Evolutionary conservation across 2,329 filamentous ascomycete genomes (phyloP).

Genomic region (Hypoxylon rubiginosum): DNA sequence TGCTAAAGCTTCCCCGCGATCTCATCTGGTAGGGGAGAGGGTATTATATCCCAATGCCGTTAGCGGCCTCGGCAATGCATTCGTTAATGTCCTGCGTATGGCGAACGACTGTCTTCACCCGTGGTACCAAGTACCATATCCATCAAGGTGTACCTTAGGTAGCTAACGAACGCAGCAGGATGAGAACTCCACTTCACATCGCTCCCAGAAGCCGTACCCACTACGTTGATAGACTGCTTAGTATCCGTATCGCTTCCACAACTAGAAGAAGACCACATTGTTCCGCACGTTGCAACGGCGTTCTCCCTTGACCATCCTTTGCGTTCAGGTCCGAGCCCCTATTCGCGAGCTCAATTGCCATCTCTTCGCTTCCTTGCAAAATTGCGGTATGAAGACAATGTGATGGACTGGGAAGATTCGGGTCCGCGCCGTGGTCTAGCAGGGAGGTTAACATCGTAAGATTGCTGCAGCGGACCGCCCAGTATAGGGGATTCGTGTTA

Average conservation of each 20-base stretch:
- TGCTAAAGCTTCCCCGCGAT: too few relatives aligned
- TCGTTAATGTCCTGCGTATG: too few relatives aligned
- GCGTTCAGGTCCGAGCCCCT: background rate
- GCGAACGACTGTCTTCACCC: too few relatives aligned
- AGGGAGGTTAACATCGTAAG: background rate
- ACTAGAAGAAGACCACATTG: background rate
- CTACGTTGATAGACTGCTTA: background rate
- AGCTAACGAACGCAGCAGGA: too few relatives aligned
- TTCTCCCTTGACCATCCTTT: background rate
- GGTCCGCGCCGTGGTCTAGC: slow-evolving; percentile 5
- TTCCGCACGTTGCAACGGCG: background rate
- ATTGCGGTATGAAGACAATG: too few relatives aligned
- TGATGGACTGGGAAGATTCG: too few relatives aligned
- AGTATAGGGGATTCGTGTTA: slow-evolving; percentile 2
- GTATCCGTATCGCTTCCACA: background rate
- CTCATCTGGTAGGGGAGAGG: background rate
- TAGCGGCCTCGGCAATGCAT: too few relatives aligned
- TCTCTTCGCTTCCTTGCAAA: background rate
- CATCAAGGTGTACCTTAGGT: too few relatives aligned
- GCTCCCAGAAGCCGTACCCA: too few relatives aligned
- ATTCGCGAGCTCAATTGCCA: background rate
- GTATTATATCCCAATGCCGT: too few relatives aligned
- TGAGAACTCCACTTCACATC: too few relatives aligned
- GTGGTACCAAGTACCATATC: too few relatives aligned
- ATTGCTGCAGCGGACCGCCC: slow-evolving; percentile 5